Evolutionary conservation across 1,284 basidiomycete genomes (phyloP).

Genomic region (Apiotrichum siamense): DNA sequence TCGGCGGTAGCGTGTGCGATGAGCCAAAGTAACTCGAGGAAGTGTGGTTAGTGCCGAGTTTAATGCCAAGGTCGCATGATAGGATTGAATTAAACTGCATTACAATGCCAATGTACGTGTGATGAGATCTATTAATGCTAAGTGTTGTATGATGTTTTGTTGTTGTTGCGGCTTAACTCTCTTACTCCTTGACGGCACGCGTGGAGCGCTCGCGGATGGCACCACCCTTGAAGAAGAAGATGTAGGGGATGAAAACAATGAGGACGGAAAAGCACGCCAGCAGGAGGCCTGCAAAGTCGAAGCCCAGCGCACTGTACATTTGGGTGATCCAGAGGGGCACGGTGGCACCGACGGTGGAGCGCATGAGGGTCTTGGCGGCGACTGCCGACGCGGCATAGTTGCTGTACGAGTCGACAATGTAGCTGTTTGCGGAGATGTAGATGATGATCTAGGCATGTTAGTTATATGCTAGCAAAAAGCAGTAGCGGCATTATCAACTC

Average conservation of each 20-base stretch:
- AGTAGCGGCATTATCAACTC: not conserved
- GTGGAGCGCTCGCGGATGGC: slow-evolving; percentile 20
- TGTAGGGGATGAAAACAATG: slow-evolving; percentile 34
- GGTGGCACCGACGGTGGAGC: slow-evolving; percentile 47
- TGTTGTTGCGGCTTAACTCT: too few species aligned
- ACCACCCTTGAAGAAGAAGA: slow-evolving; percentile 41
- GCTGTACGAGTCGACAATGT: slow-evolving; percentile 37
- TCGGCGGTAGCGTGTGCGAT: too few species aligned
- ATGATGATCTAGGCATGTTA: slow-evolving; percentile 29
- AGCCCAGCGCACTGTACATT: slow-evolving; percentile 24
- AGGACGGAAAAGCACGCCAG: slow-evolving; percentile 29
- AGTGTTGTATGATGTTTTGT: too few species aligned
- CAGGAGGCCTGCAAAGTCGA: slow-evolving; percentile 35
- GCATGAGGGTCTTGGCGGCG: slow-evolving; percentile 52
- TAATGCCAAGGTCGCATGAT: too few species aligned
- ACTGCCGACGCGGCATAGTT: slow-evolving; percentile 44
- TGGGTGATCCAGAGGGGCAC: slow-evolving; percentile 31
- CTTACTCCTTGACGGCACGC: slow-evolving; percentile 18
- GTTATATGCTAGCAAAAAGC: too few species aligned
- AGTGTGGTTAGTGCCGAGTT: too few species aligned
- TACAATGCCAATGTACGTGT: too few species aligned
- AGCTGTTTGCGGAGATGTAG: slow-evolving; percentile 43
- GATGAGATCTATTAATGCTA: too few species aligned
- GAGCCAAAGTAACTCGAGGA: too few species aligned
- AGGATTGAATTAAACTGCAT: too few species aligned